Evolutionary conservation across 73 alveolate genomes (phyloP).

Genomic region (Paramecium pentaurelia): DNA sequence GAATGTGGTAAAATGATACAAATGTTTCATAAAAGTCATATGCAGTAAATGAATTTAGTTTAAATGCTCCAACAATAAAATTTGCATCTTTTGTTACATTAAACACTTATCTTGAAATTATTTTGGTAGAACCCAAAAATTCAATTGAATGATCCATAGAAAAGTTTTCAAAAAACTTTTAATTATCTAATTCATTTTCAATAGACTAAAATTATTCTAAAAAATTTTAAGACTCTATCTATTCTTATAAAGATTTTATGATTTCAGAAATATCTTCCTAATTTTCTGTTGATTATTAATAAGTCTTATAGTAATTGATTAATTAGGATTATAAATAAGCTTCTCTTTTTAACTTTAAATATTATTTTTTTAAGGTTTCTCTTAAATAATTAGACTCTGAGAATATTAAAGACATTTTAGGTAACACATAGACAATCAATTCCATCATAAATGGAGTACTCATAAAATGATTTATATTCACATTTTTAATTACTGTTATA

Average conservation of each 20-base stretch:
- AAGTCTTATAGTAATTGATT: too few relatives aligned
- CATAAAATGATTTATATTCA: background rate
- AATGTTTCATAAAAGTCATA: background rate
- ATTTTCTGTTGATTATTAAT: too few relatives aligned
- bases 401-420: background rate
- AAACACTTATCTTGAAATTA: background rate
- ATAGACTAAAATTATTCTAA: background rate
- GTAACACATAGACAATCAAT: background rate
- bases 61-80: background rate
- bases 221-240: background rate
- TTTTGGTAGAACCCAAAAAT: background rate
- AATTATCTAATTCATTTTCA: background rate
- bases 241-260: too few relatives aligned
- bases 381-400: background rate
- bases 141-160: background rate
- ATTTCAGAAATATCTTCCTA: too few relatives aligned
- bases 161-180: background rate
- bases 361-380: background rate
- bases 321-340: background rate
- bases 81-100: background rate
- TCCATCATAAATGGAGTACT: background rate
- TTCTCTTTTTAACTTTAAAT: background rate
- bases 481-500: background rate
- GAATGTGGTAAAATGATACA: background rate
- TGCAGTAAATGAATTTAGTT: background rate